Conservation (phyloP, 257 asterid species). For the Solanum bukasovii region DNA sequence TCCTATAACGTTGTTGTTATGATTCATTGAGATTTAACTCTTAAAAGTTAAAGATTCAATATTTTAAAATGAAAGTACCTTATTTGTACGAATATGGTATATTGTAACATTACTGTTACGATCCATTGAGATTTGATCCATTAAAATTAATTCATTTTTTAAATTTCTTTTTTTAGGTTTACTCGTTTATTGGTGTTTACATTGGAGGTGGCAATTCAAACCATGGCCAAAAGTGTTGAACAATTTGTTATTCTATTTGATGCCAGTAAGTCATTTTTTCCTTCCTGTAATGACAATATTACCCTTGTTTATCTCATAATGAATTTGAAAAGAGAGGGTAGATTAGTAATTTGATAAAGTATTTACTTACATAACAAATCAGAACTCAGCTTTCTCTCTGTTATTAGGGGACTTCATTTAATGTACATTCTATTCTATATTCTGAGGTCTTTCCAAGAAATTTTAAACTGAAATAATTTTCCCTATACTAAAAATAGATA, state of each 20-base stretch:
- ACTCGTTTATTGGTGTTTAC: slow-evolving; percentile 77
- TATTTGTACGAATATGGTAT: background rate
- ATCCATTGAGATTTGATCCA: background rate
- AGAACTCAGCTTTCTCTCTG: slow-evolving; percentile 37
- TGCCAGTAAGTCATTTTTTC: slow-evolving; percentile 55
- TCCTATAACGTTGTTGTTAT: background rate
- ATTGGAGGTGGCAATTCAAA: slow-evolving; percentile 86
- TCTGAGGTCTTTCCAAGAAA: slow-evolving; percentile 37
- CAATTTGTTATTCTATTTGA: slow-evolving; percentile 77
- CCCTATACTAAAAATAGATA: background rate
- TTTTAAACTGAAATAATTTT: slow-evolving; percentile 2
- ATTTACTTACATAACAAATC: slow-evolving; percentile 19
- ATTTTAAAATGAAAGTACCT: background rate
- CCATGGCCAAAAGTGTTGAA: slow-evolving; percentile 66
- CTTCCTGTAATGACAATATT: background rate
- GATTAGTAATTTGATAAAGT: background rate
- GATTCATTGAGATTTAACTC: background rate
- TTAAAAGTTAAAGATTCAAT: background rate
- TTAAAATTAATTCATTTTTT: background rate
- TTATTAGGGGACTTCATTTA: slow-evolving; percentile 10
- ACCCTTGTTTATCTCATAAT: background rate
- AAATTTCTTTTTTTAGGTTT: slow-evolving; percentile 24
- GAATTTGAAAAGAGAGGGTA: background rate
- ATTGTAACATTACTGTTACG: background rate
- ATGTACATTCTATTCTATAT: slow-evolving; percentile 36